Evolutionary conservation across 495 filamentous ascomycete genomes (phyloP).

Genomic region (Penicillium odoratum): DNA sequence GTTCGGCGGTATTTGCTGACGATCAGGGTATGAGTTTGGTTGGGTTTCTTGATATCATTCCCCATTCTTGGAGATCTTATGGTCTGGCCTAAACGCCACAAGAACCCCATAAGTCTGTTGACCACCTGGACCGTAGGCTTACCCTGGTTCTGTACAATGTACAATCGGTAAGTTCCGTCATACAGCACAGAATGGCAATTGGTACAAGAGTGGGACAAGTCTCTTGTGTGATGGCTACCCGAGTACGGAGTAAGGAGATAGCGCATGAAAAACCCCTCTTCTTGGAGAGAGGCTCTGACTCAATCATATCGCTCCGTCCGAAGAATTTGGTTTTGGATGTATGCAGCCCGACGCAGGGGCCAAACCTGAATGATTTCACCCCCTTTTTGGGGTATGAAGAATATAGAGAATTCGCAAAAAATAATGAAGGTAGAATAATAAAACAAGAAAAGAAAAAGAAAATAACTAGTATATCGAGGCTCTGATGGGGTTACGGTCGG

Average conservation of each 20-base stretch:
- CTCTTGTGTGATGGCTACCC: slow-evolving; percentile 4
- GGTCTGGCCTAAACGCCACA: background rate
- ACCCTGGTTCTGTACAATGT: background rate
- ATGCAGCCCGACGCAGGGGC: slow-evolving; percentile 13
- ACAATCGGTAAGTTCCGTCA: slow-evolving; percentile 1
- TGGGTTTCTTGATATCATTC: background rate
- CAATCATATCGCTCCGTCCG: slow-evolving; percentile 5
- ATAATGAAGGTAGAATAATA: background rate
- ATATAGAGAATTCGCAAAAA: background rate
- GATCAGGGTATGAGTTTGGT: slow-evolving; percentile 15
- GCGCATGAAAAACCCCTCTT: slow-evolving; percentile 8
- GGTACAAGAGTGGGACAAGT: slow-evolving; percentile 7
- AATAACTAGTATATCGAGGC: background rate
- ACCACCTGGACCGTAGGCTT: slow-evolving; percentile 1
- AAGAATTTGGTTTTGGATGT: slow-evolving; percentile 9
- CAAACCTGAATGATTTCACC: slow-evolving; percentile 1
- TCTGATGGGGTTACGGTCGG: background rate
- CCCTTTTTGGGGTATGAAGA: background rate
- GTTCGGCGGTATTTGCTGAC: slow-evolving; percentile 28
- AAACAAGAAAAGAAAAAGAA: background rate
- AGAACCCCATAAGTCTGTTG: slow-evolving; percentile 1
- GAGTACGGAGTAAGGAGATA: slow-evolving; percentile 14
- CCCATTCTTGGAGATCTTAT: background rate
- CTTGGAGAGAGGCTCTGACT: slow-evolving; percentile 6
- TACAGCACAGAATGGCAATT: background rate